Base-by-base conservation (phyloP, 2,329 filamentous ascomycete species). In the Grosmannia huntii region DNA sequence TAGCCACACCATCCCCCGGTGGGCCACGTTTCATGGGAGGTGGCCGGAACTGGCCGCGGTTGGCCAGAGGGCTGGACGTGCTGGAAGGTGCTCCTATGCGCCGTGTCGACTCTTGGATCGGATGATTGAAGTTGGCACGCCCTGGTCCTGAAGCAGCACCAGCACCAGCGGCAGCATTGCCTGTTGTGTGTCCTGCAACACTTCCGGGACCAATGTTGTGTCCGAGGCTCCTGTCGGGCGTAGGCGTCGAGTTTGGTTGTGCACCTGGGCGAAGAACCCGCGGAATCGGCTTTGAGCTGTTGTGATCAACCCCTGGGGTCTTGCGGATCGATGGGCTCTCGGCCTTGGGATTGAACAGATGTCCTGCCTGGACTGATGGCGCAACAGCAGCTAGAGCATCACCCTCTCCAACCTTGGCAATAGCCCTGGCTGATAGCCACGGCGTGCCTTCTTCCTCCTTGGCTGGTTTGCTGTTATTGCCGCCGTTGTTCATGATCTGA, bases 301-400 rank as follows among this genome's bases (percentile, higher is more conserved):
- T 83, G 67, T 95, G 89, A 66, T 96, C 90, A 46, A 96, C 80
- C 2, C 91, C 91, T 0, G 87, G 87, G 0, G 92, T 96, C 68
- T 92, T 91, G 61, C 89, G 83, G 67, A 96, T 90, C 0, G 90
- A 94, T 0, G 91, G 90, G 61, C 85, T 89, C 65, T 91, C 86
- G 6, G 83, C 78, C 59, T 84, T 84, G 3, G 86, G 87, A 64
- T 91, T 86, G 69, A 91, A 92, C 27, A 77, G 74, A 14, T 82
- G 77, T 6, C 74, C 73, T 9, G 72, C 71, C 44, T 74, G 70
- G 3, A 75, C 75, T 5, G 72, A 69, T 4, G 76, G 69, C 4
- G 70, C 67, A 38, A 73, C 71, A 11, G 68, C 72, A 53, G 64
- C 68, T 62, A 75, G 73, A 48, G 69, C 73, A 61, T 63, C 76